A percentile compares a stretch with the other conserved stretches of the same genome.
These are phyloP conservation scores for Cronartium quercuum DNA, from an alignment of 1,284 basidiomycete species.

Conservation along the genomic window DNA sequence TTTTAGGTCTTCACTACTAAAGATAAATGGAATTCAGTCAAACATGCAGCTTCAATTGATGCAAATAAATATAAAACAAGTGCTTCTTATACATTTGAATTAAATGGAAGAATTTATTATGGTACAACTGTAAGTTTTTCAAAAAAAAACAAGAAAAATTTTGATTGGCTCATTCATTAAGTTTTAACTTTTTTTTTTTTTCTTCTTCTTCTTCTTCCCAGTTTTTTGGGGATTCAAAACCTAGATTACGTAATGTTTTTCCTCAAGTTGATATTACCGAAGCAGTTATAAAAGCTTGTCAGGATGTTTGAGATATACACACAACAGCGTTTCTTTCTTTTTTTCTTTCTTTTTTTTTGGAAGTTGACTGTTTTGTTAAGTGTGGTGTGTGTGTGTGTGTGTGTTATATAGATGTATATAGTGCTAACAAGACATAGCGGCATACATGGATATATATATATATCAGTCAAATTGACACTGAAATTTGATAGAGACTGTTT, in stretches of 20 bases:
- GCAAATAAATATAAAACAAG: not conserved
- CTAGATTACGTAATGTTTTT: not conserved
- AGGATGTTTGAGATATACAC: too few species aligned
- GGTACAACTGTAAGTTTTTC: not conserved
- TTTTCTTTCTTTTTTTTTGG: too few species aligned
- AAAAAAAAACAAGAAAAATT: not conserved
- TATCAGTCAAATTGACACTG: too few species aligned
- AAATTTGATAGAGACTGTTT: too few species aligned
- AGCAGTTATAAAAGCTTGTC: not conserved
- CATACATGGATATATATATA: too few species aligned
- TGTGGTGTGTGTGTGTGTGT: too few species aligned
- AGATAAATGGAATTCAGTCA: not conserved
- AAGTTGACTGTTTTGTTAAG: too few species aligned
- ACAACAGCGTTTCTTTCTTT: too few species aligned
- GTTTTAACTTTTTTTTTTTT: not conserved
- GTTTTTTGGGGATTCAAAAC: not conserved
- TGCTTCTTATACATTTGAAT: not conserved
- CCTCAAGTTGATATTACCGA: not conserved
- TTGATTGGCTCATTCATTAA: not conserved
- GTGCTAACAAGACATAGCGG: too few species aligned
- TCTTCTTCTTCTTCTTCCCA: not conserved
- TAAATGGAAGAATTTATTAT: not conserved
- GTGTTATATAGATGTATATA: too few species aligned
- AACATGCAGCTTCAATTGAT: not conserved
- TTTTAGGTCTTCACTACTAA: not conserved